Percentiles rank a stretch among this genome's conserved stretches.
Evolutionary conservation across 108 stramenopile species (phyloP).

Genomic region (Cyclotella cryptica): DNA sequence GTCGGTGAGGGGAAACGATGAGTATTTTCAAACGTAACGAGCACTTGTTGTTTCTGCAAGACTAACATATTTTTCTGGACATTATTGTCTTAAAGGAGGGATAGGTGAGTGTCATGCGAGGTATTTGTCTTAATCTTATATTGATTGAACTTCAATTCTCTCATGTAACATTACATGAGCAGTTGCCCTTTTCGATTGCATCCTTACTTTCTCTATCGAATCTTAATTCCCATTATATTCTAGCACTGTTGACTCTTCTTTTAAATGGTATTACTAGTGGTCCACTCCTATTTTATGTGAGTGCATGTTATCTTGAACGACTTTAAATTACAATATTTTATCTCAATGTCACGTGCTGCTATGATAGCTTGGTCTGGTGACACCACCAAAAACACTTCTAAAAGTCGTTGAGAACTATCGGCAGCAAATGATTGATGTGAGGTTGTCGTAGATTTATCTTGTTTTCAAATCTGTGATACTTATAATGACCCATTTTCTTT

Average conservation of each 20-base stretch:
- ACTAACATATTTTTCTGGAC: not conserved
- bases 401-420: constrained; percentile 16
- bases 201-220: not conserved
- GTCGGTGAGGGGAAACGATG: constrained; percentile 1
- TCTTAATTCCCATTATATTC: not conserved
- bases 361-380: constrained; percentile 14
- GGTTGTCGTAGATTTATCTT: not conserved
- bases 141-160: too few species aligned
- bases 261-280: constrained; percentile 10
- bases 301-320: not conserved
- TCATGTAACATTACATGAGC: too few species aligned
- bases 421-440: constrained; percentile 16
- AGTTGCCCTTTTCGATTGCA: not conserved
- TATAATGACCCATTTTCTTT: not conserved
- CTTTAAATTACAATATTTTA: not conserved
- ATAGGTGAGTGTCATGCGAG: not conserved
- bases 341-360: not conserved
- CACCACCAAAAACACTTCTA: not conserved
- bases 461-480: not conserved
- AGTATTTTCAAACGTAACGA: not conserved
- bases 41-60: not conserved
- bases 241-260: constrained; percentile 9
- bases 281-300: not conserved
- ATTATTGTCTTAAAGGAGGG: not conserved
- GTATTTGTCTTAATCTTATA: not conserved